Conservation (phyloP, 345 rosid species). For the Euphorbia lathyris region DNA sequence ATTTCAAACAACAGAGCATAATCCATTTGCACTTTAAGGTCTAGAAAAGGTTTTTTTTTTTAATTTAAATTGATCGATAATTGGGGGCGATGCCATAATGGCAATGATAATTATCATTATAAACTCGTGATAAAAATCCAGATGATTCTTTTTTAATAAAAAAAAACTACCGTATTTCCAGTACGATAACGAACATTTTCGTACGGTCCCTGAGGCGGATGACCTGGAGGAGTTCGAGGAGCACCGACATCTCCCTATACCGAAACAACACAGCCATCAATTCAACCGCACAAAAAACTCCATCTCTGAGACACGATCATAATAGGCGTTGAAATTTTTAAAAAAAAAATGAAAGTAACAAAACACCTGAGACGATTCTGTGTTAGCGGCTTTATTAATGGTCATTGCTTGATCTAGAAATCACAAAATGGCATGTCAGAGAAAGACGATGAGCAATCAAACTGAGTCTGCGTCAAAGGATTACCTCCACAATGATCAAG, state of each 20-base stretch:
- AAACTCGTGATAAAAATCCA: not conserved
- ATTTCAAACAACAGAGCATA: not conserved
- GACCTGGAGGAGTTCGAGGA: conserved; percentile 13
- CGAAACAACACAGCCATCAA: not conserved
- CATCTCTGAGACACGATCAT: not conserved
- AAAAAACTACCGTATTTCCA: conserved; percentile 9
- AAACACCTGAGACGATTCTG: conserved; percentile 42
- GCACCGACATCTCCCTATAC: conserved; percentile 17
- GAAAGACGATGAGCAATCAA: not conserved
- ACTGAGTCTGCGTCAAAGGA: conserved; percentile 1
- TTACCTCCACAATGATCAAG: not conserved
- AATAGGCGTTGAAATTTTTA: not conserved
- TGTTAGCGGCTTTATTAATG: conserved; percentile 19
- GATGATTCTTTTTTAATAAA: not conserved
- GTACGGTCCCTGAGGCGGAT: conserved; percentile 13
- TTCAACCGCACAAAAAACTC: not conserved
- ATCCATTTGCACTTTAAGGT: not conserved
- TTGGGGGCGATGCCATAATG: not conserved
- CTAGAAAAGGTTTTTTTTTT: too few species aligned
- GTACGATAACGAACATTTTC: conserved; percentile 10
- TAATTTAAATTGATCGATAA: too few species aligned
- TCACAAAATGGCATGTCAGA: conserved; percentile 22
- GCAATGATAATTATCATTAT: not conserved
- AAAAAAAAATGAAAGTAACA: not conserved
- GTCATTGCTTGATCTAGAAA: conserved; percentile 39